Conservation (phyloP, 140 eudicot genomes). For the Oenanthe javanica region DNA sequence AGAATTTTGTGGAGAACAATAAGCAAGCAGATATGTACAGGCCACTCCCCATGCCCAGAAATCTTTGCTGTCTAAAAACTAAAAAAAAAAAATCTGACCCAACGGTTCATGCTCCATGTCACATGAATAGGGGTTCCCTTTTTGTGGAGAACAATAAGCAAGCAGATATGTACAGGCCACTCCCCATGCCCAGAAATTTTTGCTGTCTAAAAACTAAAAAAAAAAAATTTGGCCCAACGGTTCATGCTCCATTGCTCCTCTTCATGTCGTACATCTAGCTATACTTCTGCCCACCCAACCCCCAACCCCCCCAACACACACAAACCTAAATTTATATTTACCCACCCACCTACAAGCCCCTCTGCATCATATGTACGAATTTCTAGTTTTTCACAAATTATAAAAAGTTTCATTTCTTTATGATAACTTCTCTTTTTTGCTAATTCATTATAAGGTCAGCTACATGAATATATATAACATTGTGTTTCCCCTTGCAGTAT, state of each 20-base stretch:
- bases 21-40: neutral
- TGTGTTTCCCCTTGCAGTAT: neutral
- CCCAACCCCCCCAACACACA: neutral
- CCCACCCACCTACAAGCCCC: neutral
- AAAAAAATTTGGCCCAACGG: constrained; percentile 17
- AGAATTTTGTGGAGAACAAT: no score
- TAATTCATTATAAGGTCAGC: no score
- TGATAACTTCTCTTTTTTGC: no score
- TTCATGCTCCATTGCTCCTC: constrained; percentile 8
- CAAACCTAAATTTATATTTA: neutral
- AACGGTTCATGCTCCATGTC: no score
- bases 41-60: constrained; percentile 6
- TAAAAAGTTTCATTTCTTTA: no score
- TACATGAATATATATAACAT: neutral
- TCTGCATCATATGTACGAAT: neutral
- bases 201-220: neutral
- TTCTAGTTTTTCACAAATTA: neutral
- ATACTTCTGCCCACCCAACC: neutral
- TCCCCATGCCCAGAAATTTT: constrained; percentile 3
- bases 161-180: neutral
- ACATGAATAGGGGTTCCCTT: no score
- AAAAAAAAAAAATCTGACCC: no score
- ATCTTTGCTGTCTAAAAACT: neutral
- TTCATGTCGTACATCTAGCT: neutral
- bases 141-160: neutral